phyloP scores from a whole-genome alignment of 306 rosid genomes.

The Sphenostylis stenocarpa region DNA sequence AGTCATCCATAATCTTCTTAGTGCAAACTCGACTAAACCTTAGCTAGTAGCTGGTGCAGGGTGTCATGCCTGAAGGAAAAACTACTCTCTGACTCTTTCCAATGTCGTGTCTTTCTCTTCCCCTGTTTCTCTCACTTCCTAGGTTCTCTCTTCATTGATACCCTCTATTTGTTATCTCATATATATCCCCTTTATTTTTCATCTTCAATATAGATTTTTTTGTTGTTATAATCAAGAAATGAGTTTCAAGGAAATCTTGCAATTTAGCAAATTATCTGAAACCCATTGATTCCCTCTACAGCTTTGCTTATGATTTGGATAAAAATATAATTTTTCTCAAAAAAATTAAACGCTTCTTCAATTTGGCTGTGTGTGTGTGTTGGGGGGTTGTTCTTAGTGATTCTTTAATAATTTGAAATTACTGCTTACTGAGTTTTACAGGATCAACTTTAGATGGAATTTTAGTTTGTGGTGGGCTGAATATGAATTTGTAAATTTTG shows the following conservation, averaged over 20 bases:
- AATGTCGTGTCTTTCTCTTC: constrained; percentile 67
- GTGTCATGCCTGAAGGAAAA: constrained; percentile 34
- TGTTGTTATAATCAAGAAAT: constrained; percentile 8
- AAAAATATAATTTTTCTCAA: not conserved
- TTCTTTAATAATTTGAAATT: not conserved
- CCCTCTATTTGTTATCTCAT: not conserved
- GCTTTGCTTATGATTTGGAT: not conserved
- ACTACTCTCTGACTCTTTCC: constrained; percentile 35
- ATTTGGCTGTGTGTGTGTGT: not conserved
- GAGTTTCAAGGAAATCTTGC: constrained; percentile 2
- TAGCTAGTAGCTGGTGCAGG: constrained; percentile 20
- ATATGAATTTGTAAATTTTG: constrained; percentile 25
- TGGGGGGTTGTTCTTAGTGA: not conserved
- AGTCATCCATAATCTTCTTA: constrained; percentile 11
- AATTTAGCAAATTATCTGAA: not conserved
- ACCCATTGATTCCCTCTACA: not conserved
- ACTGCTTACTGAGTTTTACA: not conserved
- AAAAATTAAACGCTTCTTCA: not conserved
- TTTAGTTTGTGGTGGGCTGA: constrained; percentile 30
- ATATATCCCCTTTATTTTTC: not conserved
- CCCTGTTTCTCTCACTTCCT: constrained; percentile 61
- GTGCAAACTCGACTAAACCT: constrained; percentile 29
- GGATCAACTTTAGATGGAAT: not conserved
- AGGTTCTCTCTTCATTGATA: constrained; percentile 49
- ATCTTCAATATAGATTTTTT: not conserved